A percentile compares a stretch with the other conserved stretches of the same genome.
phyloP scores from a whole-genome alignment of 306 rosid species.

The Psophocarpus tetragonolobus region DNA sequence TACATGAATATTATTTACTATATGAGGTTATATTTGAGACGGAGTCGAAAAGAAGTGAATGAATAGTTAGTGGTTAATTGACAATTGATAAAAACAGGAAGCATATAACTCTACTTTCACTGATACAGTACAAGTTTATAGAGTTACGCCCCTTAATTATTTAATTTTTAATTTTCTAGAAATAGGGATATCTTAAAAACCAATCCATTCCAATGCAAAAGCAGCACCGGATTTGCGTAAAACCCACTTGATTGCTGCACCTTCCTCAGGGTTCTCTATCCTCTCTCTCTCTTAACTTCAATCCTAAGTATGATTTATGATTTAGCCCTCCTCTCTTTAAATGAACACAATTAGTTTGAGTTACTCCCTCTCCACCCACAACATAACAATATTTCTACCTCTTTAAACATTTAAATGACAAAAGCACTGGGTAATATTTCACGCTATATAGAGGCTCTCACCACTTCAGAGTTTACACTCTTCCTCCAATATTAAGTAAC shows the following conservation, averaged over 20 bases:
- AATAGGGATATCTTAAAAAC: constrained; percentile 63
- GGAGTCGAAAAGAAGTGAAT: neutral
- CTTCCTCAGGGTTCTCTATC: constrained; percentile 41
- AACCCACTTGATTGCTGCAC: constrained; percentile 86
- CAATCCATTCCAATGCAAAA: constrained; percentile 70
- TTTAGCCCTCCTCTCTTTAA: constrained; percentile 41
- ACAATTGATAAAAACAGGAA: constrained; percentile 21
- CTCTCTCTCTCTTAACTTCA: constrained; percentile 57
- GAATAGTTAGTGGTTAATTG: constrained; percentile 1
- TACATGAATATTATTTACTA: constrained; percentile 12
- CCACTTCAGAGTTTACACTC: constrained; percentile 2
- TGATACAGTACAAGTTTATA: neutral
- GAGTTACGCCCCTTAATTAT: neutral
- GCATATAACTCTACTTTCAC: constrained; percentile 28
- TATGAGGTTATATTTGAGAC: constrained; percentile 13
- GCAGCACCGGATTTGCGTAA: constrained; percentile 81
- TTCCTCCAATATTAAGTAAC: constrained; percentile 23
- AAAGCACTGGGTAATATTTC: constrained; percentile 15
- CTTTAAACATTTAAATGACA: constrained; percentile 29
- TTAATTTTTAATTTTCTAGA: neutral
- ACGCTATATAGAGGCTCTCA: constrained; percentile 8
- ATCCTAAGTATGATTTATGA: constrained; percentile 66
- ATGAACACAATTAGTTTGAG: constrained; percentile 49
- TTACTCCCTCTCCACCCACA: constrained; percentile 21
- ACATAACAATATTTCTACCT: constrained; percentile 29